phyloP scores from a whole-genome alignment of 495 filamentous ascomycete species.

The Rhypophila decipiens region DNA sequence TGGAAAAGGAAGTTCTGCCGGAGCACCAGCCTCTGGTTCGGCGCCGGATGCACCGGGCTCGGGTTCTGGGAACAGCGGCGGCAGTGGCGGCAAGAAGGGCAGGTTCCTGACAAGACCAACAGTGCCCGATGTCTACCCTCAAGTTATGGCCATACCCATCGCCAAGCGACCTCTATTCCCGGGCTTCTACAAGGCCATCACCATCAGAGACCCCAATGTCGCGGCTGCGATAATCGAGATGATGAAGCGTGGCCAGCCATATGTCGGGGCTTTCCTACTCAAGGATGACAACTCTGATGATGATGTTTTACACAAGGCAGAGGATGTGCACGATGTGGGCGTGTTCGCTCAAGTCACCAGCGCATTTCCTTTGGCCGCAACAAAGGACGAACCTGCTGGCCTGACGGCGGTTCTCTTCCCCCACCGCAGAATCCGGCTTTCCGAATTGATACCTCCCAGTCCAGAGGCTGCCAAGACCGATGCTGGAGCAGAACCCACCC shows the following conservation, averaged over 20 bases:
- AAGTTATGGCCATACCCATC: constrained; percentile 99
- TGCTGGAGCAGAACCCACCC: constrained; percentile 36
- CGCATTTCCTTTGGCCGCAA: constrained; percentile 63
- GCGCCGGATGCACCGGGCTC: constrained; percentile 34
- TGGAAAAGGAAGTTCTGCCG: constrained; percentile 35
- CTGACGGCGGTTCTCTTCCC: constrained; percentile 93
- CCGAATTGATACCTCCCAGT: constrained; percentile 63
- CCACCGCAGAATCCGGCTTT: constrained; percentile 88
- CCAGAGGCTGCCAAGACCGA: constrained; percentile 33
- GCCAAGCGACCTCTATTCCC: constrained; percentile 91
- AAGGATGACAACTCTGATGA: constrained; percentile 92
- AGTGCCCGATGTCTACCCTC: constrained; percentile 92
- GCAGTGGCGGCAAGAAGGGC: constrained; percentile 33
- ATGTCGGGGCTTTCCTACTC: constrained; percentile 93
- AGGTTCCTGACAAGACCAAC: constrained; percentile 76
- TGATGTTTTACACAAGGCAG: constrained; percentile 78
- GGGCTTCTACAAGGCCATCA: constrained; percentile 98
- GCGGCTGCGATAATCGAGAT: constrained; percentile 87
- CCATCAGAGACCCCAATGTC: constrained; percentile 85
- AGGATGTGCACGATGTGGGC: constrained; percentile 90
- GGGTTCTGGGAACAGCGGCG: background rate
- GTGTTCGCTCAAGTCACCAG: constrained; percentile 98
- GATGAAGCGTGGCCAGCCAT: constrained; percentile 96
- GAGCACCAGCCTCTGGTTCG: constrained; percentile 34
- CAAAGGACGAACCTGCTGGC: constrained; percentile 63